Evolutionary conservation across 1,139 yeast genomes (phyloP).

Genomic region (Yamadazyma sp.): DNA sequence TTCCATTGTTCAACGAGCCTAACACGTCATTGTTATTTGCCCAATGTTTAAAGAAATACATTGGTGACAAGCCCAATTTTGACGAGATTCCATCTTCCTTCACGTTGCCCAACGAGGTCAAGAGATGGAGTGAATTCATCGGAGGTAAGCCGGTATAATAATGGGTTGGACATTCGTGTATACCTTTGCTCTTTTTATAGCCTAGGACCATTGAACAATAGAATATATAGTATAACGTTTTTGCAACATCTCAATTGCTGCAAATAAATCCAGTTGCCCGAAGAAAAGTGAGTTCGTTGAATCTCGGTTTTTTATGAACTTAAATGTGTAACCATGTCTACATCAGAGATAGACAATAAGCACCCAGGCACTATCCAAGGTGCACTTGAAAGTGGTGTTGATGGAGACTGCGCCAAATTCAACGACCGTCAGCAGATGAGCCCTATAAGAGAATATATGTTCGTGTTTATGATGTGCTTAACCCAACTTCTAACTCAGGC

Average conservation of each 20-base stretch:
- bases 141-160: constrained; percentile 82
- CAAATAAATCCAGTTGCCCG: no score
- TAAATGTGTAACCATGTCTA: no score
- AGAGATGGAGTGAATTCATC: constrained; percentile 94
- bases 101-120: constrained; percentile 77
- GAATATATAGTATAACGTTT: not conserved
- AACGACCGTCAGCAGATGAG: not conserved
- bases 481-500: constrained; percentile 30
- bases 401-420: not conserved
- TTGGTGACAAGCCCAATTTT: constrained; percentile 53
- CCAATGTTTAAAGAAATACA: constrained; percentile 71
- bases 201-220: not conserved
- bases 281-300: no score
- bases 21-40: constrained; percentile 88
- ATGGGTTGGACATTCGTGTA: no score
- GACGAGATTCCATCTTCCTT: constrained; percentile 45
- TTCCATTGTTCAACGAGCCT: constrained; percentile 95
- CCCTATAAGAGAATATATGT: not conserved
- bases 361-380: no score
- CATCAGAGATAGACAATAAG: no score
- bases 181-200: no score
- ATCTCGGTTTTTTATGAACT: no score
- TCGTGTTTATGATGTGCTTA: not conserved
- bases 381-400: no score
- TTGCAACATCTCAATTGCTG: not conserved